phyloP scores from a whole-genome alignment of 2,329 filamentous ascomycete species.

The Nemania abortiva region DNA sequence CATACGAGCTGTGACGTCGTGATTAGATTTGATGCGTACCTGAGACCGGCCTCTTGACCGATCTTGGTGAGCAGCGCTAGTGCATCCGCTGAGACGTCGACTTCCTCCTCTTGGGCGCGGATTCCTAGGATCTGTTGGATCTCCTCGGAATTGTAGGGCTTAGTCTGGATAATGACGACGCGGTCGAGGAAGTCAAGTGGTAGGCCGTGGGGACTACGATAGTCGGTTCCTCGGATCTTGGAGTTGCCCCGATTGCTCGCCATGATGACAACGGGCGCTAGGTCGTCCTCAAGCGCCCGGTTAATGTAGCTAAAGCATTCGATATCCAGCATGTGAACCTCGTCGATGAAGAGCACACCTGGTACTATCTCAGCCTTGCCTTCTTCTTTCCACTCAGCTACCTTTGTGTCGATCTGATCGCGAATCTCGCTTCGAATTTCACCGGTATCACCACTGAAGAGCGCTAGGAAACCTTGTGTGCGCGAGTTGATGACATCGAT shows the following conservation, averaged over 20 bases:
- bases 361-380: slow-evolving; percentile 98
- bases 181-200: slow-evolving; percentile 96
- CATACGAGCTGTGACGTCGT: slow-evolving; percentile 90
- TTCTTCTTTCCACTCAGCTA: slow-evolving; percentile 99
- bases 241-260: slow-evolving; percentile 95
- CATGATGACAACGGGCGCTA: slow-evolving; percentile 99
- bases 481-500: slow-evolving; percentile 99
- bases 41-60: slow-evolving; percentile 88
- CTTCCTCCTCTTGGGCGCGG: slow-evolving; percentile 93
- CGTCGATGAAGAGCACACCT: slow-evolving; percentile 96
- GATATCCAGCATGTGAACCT: slow-evolving; percentile 99
- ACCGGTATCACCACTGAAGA: slow-evolving; percentile 97
- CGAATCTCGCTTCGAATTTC: slow-evolving; percentile 97
- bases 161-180: slow-evolving; percentile 95
- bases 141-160: slow-evolving; percentile 83
- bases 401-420: slow-evolving; percentile 99
- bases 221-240: slow-evolving; percentile 91
- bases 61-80: slow-evolving; percentile 95
- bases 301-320: slow-evolving; percentile 99
- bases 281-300: slow-evolving; percentile 91
- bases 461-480: slow-evolving; percentile 96
- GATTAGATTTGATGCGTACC: slow-evolving; percentile 98
- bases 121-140: slow-evolving; percentile 94
- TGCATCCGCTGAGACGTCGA: slow-evolving; percentile 90
- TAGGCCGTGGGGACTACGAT: slow-evolving; percentile 91